A percentile compares a stretch with the other conserved stretches of the same genome.
Evolutionary conservation across 1,139 yeast species (phyloP).

Genomic region (Taphrina sp.): DNA sequence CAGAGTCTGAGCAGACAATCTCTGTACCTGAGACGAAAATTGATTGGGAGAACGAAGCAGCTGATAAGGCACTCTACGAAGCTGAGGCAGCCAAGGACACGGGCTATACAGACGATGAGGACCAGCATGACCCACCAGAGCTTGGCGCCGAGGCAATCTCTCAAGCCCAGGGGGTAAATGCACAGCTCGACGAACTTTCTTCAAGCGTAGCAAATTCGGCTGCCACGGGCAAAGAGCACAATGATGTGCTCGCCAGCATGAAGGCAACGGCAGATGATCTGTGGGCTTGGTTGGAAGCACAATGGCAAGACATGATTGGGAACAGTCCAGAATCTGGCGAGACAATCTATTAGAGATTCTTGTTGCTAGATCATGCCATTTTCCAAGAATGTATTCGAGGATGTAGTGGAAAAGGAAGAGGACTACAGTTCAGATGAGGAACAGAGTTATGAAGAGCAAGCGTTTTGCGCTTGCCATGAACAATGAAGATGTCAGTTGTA

Average conservation of each 20-base stretch:
- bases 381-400: no score
- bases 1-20: slow-evolving; percentile 5
- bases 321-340: not conserved
- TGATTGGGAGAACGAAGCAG: slow-evolving; percentile 10
- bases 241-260: not conserved
- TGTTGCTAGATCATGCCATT: no score
- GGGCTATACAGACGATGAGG: not conserved
- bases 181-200: slow-evolving; percentile 15
- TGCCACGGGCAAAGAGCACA: slow-evolving; percentile 10
- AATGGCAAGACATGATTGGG: slow-evolving; percentile 22
- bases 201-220: slow-evolving; percentile 12
- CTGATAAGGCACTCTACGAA: slow-evolving; percentile 11
- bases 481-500: no score
- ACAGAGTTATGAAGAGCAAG: no score
- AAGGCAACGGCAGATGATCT: slow-evolving; percentile 1
- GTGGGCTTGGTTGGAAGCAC: slow-evolving; percentile 23
- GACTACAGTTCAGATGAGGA: no score
- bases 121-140: slow-evolving; percentile 11
- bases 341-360: slow-evolving; percentile 8
- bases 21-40: slow-evolving; percentile 12
- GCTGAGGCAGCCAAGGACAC: not conserved
- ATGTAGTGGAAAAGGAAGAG: no score
- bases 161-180: slow-evolving; percentile 14
- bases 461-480: no score
- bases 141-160: slow-evolving; percentile 26